A percentile compares a stretch with the other conserved stretches of the same genome.
Evolutionary conservation across 2,329 filamentous ascomycete genomes (phyloP).

Genomic region (Xylariales sp.): DNA sequence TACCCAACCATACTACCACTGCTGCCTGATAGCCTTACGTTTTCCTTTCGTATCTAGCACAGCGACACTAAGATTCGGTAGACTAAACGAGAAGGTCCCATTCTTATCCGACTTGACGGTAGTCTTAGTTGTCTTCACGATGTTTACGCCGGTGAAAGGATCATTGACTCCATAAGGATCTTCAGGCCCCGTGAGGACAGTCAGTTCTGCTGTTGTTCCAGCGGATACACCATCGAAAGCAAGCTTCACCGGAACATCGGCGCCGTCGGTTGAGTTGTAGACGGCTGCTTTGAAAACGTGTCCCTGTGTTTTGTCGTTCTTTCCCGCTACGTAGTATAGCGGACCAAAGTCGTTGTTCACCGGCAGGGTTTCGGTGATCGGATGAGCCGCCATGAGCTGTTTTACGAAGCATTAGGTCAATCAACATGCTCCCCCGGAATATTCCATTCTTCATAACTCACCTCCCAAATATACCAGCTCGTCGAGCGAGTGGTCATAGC

Average conservation of each 20-base stretch:
- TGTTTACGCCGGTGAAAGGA: constrained; percentile 58
- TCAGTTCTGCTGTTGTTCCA: constrained; percentile 57
- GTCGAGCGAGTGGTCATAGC: constrained; percentile 62
- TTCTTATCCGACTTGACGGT: constrained; percentile 56
- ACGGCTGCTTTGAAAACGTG: constrained; percentile 64
- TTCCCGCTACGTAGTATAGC: constrained; percentile 63
- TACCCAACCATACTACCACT: constrained; percentile 12
- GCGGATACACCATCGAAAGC: constrained; percentile 57
- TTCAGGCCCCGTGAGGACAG: constrained; percentile 57
- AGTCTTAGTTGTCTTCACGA: constrained; percentile 58
- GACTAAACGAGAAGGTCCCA: constrained; percentile 62
- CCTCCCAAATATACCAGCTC: constrained; percentile 62
- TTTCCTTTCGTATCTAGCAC: constrained; percentile 59
- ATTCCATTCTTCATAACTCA: constrained; percentile 29
- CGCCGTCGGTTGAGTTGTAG: constrained; percentile 62
- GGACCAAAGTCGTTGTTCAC: constrained; percentile 57
- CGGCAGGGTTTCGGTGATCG: constrained; percentile 60
- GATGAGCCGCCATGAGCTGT: constrained; percentile 59
- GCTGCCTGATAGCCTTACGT: constrained; percentile 16
- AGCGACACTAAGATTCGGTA: constrained; percentile 67
- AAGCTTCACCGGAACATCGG: constrained; percentile 58
- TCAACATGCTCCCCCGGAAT: not conserved
- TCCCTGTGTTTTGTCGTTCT: constrained; percentile 54
- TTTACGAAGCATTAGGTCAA: constrained; percentile 8
- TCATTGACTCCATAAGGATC: constrained; percentile 60